Base-by-base conservation (phyloP, 2,329 filamentous ascomycete genomes). In the Parastagonospora nodorum region DNA sequence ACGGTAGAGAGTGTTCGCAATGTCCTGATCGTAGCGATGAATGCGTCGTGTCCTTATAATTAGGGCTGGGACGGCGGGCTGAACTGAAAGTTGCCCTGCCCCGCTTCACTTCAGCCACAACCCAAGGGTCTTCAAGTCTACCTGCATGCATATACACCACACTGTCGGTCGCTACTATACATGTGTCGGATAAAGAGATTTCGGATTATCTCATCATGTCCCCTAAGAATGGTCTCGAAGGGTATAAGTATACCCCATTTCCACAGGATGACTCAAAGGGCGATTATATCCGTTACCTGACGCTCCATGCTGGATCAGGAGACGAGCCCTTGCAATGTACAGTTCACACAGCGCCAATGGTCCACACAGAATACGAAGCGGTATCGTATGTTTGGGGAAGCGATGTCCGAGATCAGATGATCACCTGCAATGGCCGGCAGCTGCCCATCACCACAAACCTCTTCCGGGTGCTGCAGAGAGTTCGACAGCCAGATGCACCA, bases 301-400 rank as follows among this genome's bases (percentile, higher is more conserved):
- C 14, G 12, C 43, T 53, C 2, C 24, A 53, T 7, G 27, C 43
- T 29, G 53, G 50, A 9, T n/a, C 29, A 9, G 32, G 32, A 12
- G 29, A 42, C 14, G 46, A 50, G 4, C 53, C 37, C 15, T 30
- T 52, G n/a, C 24, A 9, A 19, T 59, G 58, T 40, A 57, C 38
- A 12, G 33, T 61, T 1, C 47, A 41, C 7, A 51, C 47, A 14
- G 45, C 44, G 2, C 19, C 24, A 11, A 43, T 57, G 15, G 29
- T 15, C 1, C 29, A 42, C 2, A 47, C 47, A 30, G n/a, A 29
- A 28, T 60, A 53, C 16, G 56, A 61, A 29, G 50, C 58, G 9
- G 45, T 60, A 2, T 60, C 47, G 2, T 58, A 61, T 14, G 51
- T 58, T 0, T 60, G 56, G 54, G 56, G 53, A 4, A 51, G 44